Base-by-base conservation (phyloP, 345 rosid genomes). In the Camelina laxa region DNA sequence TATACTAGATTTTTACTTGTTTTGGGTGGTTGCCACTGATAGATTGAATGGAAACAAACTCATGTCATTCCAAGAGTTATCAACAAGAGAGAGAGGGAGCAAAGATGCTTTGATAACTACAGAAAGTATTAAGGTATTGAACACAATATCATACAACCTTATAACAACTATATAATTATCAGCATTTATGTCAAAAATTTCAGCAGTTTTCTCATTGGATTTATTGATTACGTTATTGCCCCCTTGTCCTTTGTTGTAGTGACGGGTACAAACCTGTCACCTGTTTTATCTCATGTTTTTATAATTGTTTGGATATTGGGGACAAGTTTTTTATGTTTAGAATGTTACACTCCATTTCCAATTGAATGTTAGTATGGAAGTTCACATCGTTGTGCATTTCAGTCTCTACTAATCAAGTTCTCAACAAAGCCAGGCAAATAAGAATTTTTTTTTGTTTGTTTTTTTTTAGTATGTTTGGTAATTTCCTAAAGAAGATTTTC, bases 21-120 rank as follows among this genome's bases (percentile, higher is more conserved):
- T 76, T 70, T 81, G 91, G 98, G 93, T 91, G 56, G 98, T 91
- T 79, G 97, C 97, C 67, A 80, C 86, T 66, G 91, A 91, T 84
- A 82, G 93, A 82, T 87, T 82, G 75, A 89, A 89, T 80, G 86
- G 82, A 45, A 75, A 76, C 79, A 89, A 87, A 85, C 80, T 93
- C 65, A 87, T 89, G 98, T 89, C 98, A 73, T 93, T 93, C 76
- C 98, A 93, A 83, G 97, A 93, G 75, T 81, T 93, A 65, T 91
- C 97, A 39, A 86, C 92, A 41, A 90, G 97, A 81, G 90, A 87
- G 80, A 86, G 93, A 80, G 98, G 98, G 74, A 69, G 96, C 64
- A 91, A 84, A 86, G 87, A 84, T 75, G 85, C 85, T 57, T 75
- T 78, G 59, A 57, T 93, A 58, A 45, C 91, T 30, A 44, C 84